Conservation (phyloP, 768 basidiomycete genomes). For the Mycena metata region DNA sequence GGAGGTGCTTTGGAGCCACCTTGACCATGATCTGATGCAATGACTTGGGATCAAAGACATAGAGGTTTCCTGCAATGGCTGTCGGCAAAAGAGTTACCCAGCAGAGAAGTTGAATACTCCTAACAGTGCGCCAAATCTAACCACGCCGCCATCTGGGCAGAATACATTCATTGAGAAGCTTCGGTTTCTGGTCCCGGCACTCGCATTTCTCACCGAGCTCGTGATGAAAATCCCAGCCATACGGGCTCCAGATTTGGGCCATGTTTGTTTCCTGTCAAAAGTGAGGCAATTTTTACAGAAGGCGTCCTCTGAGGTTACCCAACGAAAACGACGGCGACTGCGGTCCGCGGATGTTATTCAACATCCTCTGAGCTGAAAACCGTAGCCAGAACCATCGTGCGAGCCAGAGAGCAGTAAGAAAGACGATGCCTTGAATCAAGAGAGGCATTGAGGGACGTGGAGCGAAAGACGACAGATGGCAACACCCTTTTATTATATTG, state of each 20-base stretch:
- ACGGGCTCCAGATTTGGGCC: conserved; percentile 2
- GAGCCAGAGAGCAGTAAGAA: neutral
- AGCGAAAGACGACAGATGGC: neutral
- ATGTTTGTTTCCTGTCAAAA: conserved; percentile 27
- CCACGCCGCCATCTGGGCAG: conserved; percentile 32
- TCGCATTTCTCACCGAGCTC: conserved; percentile 23
- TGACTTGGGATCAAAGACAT: conserved; percentile 53
- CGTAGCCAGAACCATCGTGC: conserved; percentile 5
- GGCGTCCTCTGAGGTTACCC: neutral
- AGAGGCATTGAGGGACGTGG: neutral
- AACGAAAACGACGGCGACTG: conserved; percentile 25
- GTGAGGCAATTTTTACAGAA: neutral
- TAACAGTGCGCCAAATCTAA: conserved; percentile 30
- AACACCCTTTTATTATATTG: neutral
- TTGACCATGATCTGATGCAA: conserved; percentile 53
- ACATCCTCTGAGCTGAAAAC: neutral
- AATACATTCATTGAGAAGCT: neutral
- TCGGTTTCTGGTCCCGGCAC: neutral
- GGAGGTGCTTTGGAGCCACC: conserved; percentile 6
- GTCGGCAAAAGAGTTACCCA: neutral
- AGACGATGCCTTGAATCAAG: neutral
- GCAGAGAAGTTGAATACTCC: conserved; percentile 24
- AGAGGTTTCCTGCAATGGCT: conserved; percentile 43
- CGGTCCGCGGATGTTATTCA: conserved; percentile 42
- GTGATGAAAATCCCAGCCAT: conserved; percentile 30